These are phyloP conservation scores for Camptophora hylomeconis DNA, from an alignment of 2,329 filamentous ascomycete species.

Conservation along the genomic window DNA sequence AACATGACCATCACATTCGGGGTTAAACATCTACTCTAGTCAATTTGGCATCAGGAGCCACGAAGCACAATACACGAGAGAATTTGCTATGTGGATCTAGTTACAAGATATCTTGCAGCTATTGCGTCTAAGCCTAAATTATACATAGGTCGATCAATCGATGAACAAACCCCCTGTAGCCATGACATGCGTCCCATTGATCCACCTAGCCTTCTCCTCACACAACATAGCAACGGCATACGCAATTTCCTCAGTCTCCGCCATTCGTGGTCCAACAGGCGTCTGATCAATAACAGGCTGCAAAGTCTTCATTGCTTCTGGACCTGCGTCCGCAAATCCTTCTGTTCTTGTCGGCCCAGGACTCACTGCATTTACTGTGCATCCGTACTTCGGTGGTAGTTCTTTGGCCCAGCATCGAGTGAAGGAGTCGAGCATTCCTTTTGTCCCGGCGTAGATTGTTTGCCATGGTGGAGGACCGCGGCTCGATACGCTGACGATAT, in stretches of 20 bases:
- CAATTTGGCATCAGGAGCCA: too few species aligned
- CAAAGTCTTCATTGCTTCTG: constrained; percentile 29
- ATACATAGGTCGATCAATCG: constrained; percentile 7
- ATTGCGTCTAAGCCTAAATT: neutral
- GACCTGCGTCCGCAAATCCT: constrained; percentile 22
- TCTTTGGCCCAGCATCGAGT: constrained; percentile 30
- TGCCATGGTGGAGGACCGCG: constrained; percentile 25
- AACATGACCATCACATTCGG: too few species aligned
- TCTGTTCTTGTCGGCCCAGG: constrained; percentile 18
- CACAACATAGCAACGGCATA: constrained; percentile 34
- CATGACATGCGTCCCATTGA: constrained; percentile 31
- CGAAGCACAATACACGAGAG: too few species aligned
- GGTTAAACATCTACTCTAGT: too few species aligned
- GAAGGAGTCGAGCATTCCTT: constrained; percentile 37
- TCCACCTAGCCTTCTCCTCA: constrained; percentile 33
- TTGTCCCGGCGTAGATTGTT: constrained; percentile 38
- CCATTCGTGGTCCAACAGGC: constrained; percentile 31
- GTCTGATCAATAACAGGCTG: constrained; percentile 31
- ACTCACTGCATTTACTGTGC: constrained; percentile 21
- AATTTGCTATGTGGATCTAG: too few species aligned
- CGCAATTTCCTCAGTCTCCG: constrained; percentile 33
- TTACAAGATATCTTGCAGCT: too few species aligned
- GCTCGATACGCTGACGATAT: constrained; percentile 28
- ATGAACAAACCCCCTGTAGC: constrained; percentile 24
- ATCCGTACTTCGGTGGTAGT: constrained; percentile 19